These are phyloP conservation scores for Penicillium griseofulvum DNA, from an alignment of 2,329 filamentous ascomycete species.

Conservation along the genomic window DNA sequence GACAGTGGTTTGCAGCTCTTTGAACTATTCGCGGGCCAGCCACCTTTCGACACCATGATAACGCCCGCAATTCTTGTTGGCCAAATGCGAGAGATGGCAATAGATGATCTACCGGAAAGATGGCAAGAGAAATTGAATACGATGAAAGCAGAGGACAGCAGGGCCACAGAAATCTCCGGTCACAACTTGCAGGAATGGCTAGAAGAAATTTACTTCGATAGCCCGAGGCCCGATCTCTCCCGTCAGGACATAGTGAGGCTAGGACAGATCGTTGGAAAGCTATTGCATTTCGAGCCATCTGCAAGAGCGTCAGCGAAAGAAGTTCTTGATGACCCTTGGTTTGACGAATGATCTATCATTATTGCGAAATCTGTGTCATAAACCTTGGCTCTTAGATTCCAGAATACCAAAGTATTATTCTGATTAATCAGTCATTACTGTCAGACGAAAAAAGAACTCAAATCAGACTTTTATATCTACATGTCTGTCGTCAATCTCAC, in stretches of 20 bases:
- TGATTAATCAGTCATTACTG: too few species aligned
- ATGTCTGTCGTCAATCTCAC: neutral
- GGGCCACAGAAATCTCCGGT: constrained; percentile 14
- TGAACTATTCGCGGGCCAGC: constrained; percentile 40
- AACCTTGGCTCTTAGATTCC: too few species aligned
- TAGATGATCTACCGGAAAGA: constrained; percentile 34
- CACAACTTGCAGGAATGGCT: constrained; percentile 38
- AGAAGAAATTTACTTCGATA: constrained; percentile 40
- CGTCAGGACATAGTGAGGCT: constrained; percentile 26
- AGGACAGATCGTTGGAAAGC: constrained; percentile 21
- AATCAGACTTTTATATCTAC: neutral
- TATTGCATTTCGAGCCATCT: constrained; percentile 29
- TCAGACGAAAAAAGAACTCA: too few species aligned
- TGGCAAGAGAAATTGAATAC: constrained; percentile 32
- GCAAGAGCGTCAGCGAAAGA: constrained; percentile 26
- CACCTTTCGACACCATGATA: constrained; percentile 39
- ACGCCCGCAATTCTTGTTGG: constrained; percentile 32
- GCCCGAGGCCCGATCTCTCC: constrained; percentile 23
- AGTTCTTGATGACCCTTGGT: constrained; percentile 28
- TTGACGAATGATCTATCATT: neutral
- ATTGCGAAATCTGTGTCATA: too few species aligned
- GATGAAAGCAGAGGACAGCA: constrained; percentile 22
- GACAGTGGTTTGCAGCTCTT: constrained; percentile 30
- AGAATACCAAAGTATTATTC: too few species aligned
- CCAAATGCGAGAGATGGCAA: constrained; percentile 39